Evolutionary conservation across 164 flowering plant genomes (phyloP).

Genomic region (Taxillus chinensis): DNA sequence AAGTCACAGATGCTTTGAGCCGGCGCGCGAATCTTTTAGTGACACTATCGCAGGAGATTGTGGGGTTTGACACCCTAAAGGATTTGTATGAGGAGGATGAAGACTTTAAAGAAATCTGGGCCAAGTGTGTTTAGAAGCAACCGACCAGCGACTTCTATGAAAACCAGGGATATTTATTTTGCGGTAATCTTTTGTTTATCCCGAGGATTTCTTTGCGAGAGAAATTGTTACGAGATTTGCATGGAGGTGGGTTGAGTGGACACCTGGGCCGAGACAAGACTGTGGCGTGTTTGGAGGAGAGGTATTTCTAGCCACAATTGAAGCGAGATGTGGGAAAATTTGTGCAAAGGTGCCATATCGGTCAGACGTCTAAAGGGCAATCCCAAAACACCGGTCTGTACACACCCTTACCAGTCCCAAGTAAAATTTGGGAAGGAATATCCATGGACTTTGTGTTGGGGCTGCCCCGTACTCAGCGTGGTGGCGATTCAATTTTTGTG

Average conservation of each 20-base stretch:
- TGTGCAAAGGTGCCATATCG: not conserved
- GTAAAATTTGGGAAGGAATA: not conserved
- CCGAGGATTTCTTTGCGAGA: not conserved
- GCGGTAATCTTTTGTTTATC: not conserved
- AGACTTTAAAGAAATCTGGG: not conserved
- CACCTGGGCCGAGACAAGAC: not conserved
- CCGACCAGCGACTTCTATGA: not conserved
- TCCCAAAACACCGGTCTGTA: not conserved
- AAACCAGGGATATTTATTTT: not conserved
- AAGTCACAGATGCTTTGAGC: not conserved
- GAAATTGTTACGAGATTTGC: not conserved
- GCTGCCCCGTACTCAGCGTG: not conserved
- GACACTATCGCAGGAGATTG: not conserved
- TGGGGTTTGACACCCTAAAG: not conserved
- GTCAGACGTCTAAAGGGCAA: not conserved
- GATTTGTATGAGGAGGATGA: not conserved
- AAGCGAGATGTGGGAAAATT: not conserved
- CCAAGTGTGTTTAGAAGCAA: not conserved
- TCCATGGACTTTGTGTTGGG: not conserved
- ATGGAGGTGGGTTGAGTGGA: not conserved
- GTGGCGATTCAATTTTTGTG: not conserved
- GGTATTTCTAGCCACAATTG: not conserved
- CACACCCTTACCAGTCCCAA: not conserved
- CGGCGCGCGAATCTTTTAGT: not conserved
- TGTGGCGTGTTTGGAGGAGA: not conserved